Evolutionary conservation across 495 filamentous ascomycete species (phyloP).

Genomic region (Penicillium verhagenii): DNA sequence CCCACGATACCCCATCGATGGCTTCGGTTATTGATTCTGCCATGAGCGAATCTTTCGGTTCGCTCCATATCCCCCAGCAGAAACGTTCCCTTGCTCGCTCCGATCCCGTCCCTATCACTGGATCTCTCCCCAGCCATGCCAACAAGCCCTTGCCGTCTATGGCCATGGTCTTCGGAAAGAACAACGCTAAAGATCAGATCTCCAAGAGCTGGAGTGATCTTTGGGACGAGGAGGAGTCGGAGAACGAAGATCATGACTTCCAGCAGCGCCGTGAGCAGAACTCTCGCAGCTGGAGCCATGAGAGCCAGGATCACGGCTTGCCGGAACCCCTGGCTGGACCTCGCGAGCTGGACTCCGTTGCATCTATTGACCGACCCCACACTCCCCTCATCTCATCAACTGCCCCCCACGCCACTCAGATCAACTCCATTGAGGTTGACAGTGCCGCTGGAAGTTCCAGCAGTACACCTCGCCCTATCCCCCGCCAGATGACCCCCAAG

Average conservation of each 20-base stretch:
- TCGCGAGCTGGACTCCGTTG: conserved; percentile 49
- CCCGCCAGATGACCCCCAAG: conserved; percentile 51
- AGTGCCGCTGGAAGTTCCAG: conserved; percentile 65
- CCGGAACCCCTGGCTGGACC: conserved; percentile 21
- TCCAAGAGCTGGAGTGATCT: conserved; percentile 98
- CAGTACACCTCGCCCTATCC: conserved; percentile 51
- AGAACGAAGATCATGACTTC: conserved; percentile 55
- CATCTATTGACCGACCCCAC: conserved; percentile 43
- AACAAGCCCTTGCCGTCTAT: conserved; percentile 64
- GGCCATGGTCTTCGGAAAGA: conserved; percentile 74
- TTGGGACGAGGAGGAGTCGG: conserved; percentile 85
- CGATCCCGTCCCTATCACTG: conserved; percentile 62
- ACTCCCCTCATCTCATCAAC: conserved; percentile 9
- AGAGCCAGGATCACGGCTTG: conserved; percentile 54
- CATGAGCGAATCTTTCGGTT: conserved; percentile 67
- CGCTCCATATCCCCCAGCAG: conserved; percentile 50
- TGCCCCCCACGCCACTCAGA: conserved; percentile 32
- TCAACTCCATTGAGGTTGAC: conserved; percentile 52
- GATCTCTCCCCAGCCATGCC: conserved; percentile 73
- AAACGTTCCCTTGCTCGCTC: conserved; percentile 43
- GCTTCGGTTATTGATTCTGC: conserved; percentile 76
- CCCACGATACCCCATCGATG: conserved; percentile 71
- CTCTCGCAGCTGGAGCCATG: conserved; percentile 77
- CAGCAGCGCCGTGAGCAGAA: conserved; percentile 69
- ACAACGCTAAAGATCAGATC: conserved; percentile 64